Base-by-base conservation (phyloP, 345 rosid genomes). In the Barbarea vulgaris region DNA sequence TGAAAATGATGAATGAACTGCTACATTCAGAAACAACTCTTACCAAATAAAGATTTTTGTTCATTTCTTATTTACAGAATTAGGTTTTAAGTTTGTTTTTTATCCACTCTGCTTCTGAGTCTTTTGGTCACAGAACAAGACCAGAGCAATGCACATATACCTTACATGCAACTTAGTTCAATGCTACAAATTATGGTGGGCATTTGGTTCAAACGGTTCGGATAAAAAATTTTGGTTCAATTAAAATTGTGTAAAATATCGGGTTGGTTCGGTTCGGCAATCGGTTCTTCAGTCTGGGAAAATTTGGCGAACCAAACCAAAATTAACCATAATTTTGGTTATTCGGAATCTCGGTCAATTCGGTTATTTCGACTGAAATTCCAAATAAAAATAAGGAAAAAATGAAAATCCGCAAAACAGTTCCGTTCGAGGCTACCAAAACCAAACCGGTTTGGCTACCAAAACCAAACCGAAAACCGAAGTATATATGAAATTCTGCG, bases 1-100 rank as follows among this genome's bases (percentile, higher is more conserved):
- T 46, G 46, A 70, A 46, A 70, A 77, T 77, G 54, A 56, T 70
- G 46, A 77, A 59, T 77, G 54, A 77, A 77, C 80, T 77, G 67
- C 76, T 70, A 64, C 71, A 70, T 8, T 70, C 67, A 64, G 71
- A 46, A 76, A 77, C 70, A 25, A 70, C 58, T 70, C 80, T 70
- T 53, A 77, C 80, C 80, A 47, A 63, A 63, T 64, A 33, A 55
- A 17, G 39, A 4, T 52, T 33, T 13, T 30, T 58, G 4, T 27
- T 50, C 50, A 24, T 74, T 13, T 10, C 3, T 28, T 67, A 57
- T 68, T 7, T 52, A 68, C 21, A 67, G 10, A 28, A 52, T 46
- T 7, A 15, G 37, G 44, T 24, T n/a, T 62, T 61, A 2, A 48
- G 5, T 12, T 61, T 25, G 52, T 53, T 53, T 63, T 63, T 19